Base-by-base conservation (phyloP, 345 rosid genomes). In the Arabis hirsuta region DNA sequence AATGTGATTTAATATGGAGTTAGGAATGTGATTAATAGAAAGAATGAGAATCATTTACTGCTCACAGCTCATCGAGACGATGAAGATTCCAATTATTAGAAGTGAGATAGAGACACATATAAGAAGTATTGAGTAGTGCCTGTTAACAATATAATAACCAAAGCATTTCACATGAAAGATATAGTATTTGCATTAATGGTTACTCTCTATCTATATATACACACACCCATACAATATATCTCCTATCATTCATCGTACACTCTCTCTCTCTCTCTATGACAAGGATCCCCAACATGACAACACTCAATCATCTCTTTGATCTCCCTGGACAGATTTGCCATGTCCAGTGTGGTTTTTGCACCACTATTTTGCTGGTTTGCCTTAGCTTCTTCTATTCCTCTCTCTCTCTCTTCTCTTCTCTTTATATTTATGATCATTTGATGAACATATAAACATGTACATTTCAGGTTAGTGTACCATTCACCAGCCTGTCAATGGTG, bases 291-390 rank as follows among this genome's bases (percentile, higher is more conserved):
- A 71, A 45, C 74, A 83, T 95, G 96, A 82, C 90, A 47, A 79
- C 85, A 65, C 61, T 88, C 62, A 86, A 77, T 74, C 85, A 82
- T 62, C 81, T 84, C 64, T 81, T 89, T 74, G 92, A 90, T 82
- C 87, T 85, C 53, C 89, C 97, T 13, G 96, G 93, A 55, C 93
- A 95, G 86, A 87, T 95, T 76, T 95, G 94, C 82, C 90, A 91
- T 71, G 96, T 95, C n/a, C 93, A 91, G 73, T 95, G 97, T 76
- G 96, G 98, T 48, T 91, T 86, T 77, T 90, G 98, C 83, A 82
- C 85, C 77, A 95, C 99, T 75, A 85, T 91, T 77, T 83, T 95
- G 66, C 88, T 91, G 84, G 99, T 95, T 83, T 5, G 57, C 16
- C 14, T 22, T 12, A 12, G 9, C 41, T 27, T 53, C 43, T 16